phyloP scores from a whole-genome alignment of 2,329 filamentous ascomycete genomes.

The Helotiales sp. region DNA sequence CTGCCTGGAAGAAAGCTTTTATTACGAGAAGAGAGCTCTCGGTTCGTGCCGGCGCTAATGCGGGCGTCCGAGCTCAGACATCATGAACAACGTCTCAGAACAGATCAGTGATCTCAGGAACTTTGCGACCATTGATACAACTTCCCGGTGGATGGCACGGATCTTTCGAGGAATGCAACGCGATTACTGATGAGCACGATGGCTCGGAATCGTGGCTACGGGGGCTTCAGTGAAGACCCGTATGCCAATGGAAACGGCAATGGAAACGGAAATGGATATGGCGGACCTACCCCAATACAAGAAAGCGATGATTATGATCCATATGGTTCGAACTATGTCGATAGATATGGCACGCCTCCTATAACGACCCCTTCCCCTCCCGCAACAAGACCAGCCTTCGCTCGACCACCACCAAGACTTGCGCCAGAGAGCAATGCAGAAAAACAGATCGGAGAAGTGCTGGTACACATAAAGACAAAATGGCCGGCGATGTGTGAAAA shows the following conservation, averaged over 20 bases:
- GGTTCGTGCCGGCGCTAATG: slow-evolving; percentile 10
- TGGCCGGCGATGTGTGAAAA: slow-evolving; percentile 91
- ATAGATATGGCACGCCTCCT: slow-evolving; percentile 31
- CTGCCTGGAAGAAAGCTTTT: neutral
- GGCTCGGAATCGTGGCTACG: slow-evolving; percentile 34
- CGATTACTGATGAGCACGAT: slow-evolving; percentile 28
- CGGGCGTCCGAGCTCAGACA: neutral
- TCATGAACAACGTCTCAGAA: neutral
- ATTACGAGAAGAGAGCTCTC: neutral
- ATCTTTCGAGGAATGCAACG: slow-evolving; percentile 18
- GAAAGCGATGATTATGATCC: slow-evolving; percentile 35
- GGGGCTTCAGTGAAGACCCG: slow-evolving; percentile 32
- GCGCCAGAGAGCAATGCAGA: slow-evolving; percentile 33
- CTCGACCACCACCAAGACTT: slow-evolving; percentile 22
- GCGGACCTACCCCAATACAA: slow-evolving; percentile 16
- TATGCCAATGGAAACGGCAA: slow-evolving; percentile 31
- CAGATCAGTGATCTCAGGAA: neutral
- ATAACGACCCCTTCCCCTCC: slow-evolving; percentile 23
- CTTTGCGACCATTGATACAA: neutral
- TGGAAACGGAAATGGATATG: slow-evolving; percentile 27
- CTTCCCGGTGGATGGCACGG: slow-evolving; percentile 23
- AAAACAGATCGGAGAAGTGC: slow-evolving; percentile 46
- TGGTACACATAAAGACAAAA: slow-evolving; percentile 81
- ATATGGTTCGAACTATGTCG: slow-evolving; percentile 30
- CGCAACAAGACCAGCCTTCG: slow-evolving; percentile 18